Evolutionary conservation across 1,139 yeast species (phyloP).

Genomic region (Blastobotrys illinoisensis): DNA sequence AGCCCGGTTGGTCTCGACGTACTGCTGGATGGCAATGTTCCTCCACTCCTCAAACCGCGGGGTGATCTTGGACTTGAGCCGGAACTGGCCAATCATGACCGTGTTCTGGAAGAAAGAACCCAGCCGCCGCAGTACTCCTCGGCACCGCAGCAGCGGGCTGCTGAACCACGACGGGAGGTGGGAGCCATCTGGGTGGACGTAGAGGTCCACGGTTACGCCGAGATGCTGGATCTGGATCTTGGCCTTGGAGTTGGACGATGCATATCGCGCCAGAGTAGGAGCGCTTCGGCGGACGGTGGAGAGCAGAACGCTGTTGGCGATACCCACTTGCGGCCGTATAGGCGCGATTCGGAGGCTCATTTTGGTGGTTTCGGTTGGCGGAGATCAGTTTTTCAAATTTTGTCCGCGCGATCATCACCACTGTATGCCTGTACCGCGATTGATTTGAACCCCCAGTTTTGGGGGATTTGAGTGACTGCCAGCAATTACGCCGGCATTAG

Average conservation of each 20-base stretch:
- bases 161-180: conserved; percentile 42
- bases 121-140: conserved; percentile 43
- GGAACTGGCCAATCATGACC: conserved; percentile 52
- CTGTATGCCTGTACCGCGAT: too few species aligned
- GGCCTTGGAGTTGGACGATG: conserved; percentile 9
- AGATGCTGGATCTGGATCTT: conserved; percentile 22
- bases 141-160: conserved; percentile 39
- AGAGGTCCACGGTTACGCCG: conserved; percentile 26
- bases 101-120: conserved; percentile 58
- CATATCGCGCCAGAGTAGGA: conserved; percentile 7
- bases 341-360: conserved; percentile 1
- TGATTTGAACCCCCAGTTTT: too few species aligned
- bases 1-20: conserved; percentile 60
- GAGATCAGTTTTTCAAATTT: not conserved
- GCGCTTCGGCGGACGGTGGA: not conserved
- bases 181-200: conserved; percentile 44
- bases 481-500: too few species aligned
- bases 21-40: conserved; percentile 62
- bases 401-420: not conserved
- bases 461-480: too few species aligned
- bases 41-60: conserved; percentile 69
- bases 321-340: not conserved
- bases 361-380: not conserved
- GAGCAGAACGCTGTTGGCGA: not conserved
- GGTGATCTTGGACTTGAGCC: conserved; percentile 56